Evolutionary conservation across 257 asterid species (phyloP).

Genomic region (Verbascum thapsus): DNA sequence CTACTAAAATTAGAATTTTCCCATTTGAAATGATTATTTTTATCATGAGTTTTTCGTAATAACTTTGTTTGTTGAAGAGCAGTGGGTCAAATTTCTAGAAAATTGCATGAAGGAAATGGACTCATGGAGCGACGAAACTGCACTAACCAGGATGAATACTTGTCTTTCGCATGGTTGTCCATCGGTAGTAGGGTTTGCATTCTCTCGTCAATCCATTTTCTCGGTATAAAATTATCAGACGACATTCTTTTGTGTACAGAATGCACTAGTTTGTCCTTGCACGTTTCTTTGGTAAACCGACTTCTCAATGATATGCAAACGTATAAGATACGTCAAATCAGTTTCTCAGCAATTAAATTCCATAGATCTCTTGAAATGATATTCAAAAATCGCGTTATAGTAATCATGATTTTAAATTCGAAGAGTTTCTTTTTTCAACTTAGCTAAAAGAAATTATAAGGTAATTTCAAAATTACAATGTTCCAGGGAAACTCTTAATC

Average conservation of each 20-base stretch:
- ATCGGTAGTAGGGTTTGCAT: conserved; percentile 29
- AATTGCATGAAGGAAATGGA: too few relatives aligned
- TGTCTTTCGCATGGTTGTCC: conserved; percentile 28
- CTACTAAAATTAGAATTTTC: too few relatives aligned
- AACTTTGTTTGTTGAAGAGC: conserved; percentile 16
- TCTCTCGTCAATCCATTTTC: too few relatives aligned
- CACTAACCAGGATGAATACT: conserved; percentile 37
- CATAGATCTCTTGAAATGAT: too few relatives aligned
- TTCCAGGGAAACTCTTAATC: too few relatives aligned
- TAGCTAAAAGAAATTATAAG: too few relatives aligned
- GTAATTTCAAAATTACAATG: too few relatives aligned
- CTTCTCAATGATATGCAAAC: conserved; percentile 41
- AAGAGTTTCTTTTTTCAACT: too few relatives aligned
- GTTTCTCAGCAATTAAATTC: not conserved
- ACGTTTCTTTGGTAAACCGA: conserved; percentile 24
- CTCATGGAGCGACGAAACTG: conserved; percentile 24
- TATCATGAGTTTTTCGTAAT: too few relatives aligned
- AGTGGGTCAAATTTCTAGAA: conserved; percentile 35
- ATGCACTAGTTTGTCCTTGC: conserved; percentile 26
- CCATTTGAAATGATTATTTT: too few relatives aligned
- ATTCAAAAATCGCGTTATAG: too few relatives aligned
- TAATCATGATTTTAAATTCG: too few relatives aligned
- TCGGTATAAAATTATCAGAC: conserved; percentile 29
- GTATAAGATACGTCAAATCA: conserved; percentile 26
- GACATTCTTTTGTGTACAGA: conserved; percentile 31